A percentile compares a stretch with the other conserved stretches of the same genome.
Evolutionary conservation across 2,329 filamentous ascomycete genomes (phyloP).

Genomic region (Didymella keratinophila): DNA sequence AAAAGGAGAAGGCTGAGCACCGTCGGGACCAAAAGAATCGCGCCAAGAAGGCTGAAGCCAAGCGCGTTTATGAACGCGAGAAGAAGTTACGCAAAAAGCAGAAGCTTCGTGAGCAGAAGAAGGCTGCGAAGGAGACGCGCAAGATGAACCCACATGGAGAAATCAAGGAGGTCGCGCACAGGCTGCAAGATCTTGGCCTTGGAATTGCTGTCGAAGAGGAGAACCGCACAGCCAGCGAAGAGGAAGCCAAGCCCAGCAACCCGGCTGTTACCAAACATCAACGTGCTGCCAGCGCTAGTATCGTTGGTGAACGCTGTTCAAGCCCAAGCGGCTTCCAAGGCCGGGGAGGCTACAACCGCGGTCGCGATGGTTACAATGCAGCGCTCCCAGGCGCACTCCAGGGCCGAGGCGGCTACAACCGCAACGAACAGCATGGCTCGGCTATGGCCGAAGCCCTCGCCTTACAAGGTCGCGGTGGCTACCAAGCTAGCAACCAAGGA

Average conservation of each 20-base stretch:
- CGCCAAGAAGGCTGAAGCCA: constrained; percentile 47
- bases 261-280: constrained; percentile 40
- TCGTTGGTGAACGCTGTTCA: constrained; percentile 40
- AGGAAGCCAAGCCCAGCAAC: constrained; percentile 42
- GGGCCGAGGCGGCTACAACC: constrained; percentile 43
- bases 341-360: constrained; percentile 45
- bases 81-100: constrained; percentile 49
- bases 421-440: constrained; percentile 27
- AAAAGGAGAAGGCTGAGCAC: constrained; percentile 54
- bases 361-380: constrained; percentile 48
- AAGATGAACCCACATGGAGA: constrained; percentile 33
- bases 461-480: constrained; percentile 29
- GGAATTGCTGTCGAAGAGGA: constrained; percentile 49
- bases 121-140: constrained; percentile 42
- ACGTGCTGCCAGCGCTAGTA: constrained; percentile 40
- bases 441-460: constrained; percentile 33
- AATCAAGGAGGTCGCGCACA: constrained; percentile 39
- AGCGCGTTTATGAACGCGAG: constrained; percentile 48
- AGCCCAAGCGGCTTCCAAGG: constrained; percentile 44
- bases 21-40: constrained; percentile 50
- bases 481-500: constrained; percentile 27
- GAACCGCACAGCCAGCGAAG: constrained; percentile 36
- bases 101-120: constrained; percentile 51
- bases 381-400: constrained; percentile 39
- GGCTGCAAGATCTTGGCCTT: constrained; percentile 42